Percentiles rank a stretch among this genome's conserved stretches.
These are phyloP conservation scores for Citropsis articulata DNA, from an alignment of 345 rosid species.

Conservation along the genomic window DNA sequence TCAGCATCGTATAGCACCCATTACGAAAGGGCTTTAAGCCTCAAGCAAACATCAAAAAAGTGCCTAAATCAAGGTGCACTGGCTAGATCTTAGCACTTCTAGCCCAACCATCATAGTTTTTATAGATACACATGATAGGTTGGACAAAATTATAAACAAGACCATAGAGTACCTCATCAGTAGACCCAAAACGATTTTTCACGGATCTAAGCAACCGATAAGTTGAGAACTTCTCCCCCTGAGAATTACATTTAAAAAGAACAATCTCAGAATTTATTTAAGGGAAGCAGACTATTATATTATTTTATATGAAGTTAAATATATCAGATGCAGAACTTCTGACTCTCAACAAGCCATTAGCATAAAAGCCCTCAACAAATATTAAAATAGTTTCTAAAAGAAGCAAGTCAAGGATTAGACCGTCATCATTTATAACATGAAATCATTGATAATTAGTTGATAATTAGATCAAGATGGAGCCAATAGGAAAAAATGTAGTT, in stretches of 20 bases:
- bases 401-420: background rate
- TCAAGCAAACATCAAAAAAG: background rate
- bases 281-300: background rate
- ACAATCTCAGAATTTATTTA: background rate
- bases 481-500: background rate
- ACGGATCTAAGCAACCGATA: constrained; percentile 91
- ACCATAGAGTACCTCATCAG: constrained; percentile 66
- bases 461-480: background rate
- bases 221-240: constrained; percentile 86
- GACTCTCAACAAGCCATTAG: background rate
- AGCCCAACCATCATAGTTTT: background rate
- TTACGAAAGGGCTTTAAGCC: background rate
- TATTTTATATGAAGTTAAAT: background rate
- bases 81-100: background rate
- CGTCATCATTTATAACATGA: background rate
- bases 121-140: background rate
- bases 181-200: constrained; percentile 93
- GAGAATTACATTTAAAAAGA: background rate
- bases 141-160: background rate
- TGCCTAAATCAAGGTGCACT: background rate
- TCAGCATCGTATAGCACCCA: background rate
- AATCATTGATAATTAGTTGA: background rate
- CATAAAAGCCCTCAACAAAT: background rate
- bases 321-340: background rate
- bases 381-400: background rate